Percentiles rank a stretch among this genome's conserved stretches.
These are phyloP conservation scores for Hemisphaericaspora subhashii DNA, from an alignment of 1,139 yeast genomes.

Conservation along the genomic window DNA sequence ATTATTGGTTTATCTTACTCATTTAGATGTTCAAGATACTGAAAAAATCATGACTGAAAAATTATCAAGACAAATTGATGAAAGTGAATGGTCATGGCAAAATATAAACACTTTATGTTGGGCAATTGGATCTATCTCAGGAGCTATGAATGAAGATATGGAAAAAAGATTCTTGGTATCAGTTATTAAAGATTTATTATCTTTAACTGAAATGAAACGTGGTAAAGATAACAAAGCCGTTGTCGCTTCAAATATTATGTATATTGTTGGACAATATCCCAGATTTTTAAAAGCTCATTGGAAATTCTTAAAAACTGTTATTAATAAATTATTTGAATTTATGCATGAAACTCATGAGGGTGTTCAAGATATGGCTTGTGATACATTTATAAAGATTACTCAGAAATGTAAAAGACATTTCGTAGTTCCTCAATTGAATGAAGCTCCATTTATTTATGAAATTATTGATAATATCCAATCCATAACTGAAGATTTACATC, in stretches of 20 bases:
- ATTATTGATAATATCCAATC: constrained; percentile 79
- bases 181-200: constrained; percentile 87
- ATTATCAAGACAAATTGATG: constrained; percentile 90
- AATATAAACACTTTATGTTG: constrained; percentile 95
- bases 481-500: constrained; percentile 89
- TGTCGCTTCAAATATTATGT: constrained; percentile 98
- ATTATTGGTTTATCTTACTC: constrained; percentile 91
- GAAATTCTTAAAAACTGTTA: constrained; percentile 95
- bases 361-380: constrained; percentile 99
- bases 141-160: constrained; percentile 98
- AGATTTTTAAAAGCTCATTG: constrained; percentile 96
- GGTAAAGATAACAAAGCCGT: constrained; percentile 99
- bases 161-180: constrained; percentile 91
- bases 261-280: constrained; percentile 98
- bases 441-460: constrained; percentile 91
- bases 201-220: constrained; percentile 91
- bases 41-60: constrained; percentile 92
- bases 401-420: constrained; percentile 94
- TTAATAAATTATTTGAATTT: constrained; percentile 91
- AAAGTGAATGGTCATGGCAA: constrained; percentile 99
- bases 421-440: constrained; percentile 83
- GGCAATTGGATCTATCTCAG: constrained; percentile 99
- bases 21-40: constrained; percentile 90
- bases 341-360: constrained; percentile 99
- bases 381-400: constrained; percentile 93